Evolutionary conservation across 495 filamentous ascomycete species (phyloP), one percentile per base, ranked within the genome.

Genomic region (Aspergillus egyptiacus): DNA sequence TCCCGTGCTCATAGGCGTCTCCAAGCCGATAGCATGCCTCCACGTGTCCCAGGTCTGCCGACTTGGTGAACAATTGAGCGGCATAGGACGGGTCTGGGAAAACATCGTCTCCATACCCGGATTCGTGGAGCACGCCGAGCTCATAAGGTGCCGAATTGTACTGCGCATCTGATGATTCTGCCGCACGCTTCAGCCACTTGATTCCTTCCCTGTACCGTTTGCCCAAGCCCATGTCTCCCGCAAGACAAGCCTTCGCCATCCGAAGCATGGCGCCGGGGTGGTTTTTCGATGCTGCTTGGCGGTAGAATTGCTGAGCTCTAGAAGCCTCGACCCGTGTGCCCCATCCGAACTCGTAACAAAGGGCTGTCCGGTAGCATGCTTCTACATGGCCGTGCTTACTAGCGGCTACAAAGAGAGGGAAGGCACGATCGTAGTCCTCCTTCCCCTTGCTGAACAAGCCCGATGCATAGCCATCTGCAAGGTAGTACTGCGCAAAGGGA

Each of bases 281-380:
- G 51, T 87, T 87, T 66, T 95, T 96, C 3, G 89, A 87, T 10
- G 94, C 91, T 2, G 91, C 80, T 40, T 86, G 83, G 19, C 93
- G 83, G 62, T 94, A 87, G 67, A 94, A 99, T 59, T 96, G 87
- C 13, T 90, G 87, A 17, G 94, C 94, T 68, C 95, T 95, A 28
- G 83, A 77, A 32, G 83, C 83, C 59, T 96, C 91, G 50, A 87
- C 88, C 27, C 88, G 79, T 48, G 84, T 90, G 17, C 93, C 93
- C 93, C 94, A 97, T 52, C 90, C 94, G 68, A 96, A 97, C 61
- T 99, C 93, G 68, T 95, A 96, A 72, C 91, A 97, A 28, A 99
- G 71, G 3, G 86, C 93, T 37, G 91, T 84, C 43, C 93, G 85
- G 68, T 96, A 99, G 33, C 83, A 91, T 22, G 94, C 90, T 69